Conservation (phyloP, 106 monocot species). For the Agapanthus africanus region DNA sequence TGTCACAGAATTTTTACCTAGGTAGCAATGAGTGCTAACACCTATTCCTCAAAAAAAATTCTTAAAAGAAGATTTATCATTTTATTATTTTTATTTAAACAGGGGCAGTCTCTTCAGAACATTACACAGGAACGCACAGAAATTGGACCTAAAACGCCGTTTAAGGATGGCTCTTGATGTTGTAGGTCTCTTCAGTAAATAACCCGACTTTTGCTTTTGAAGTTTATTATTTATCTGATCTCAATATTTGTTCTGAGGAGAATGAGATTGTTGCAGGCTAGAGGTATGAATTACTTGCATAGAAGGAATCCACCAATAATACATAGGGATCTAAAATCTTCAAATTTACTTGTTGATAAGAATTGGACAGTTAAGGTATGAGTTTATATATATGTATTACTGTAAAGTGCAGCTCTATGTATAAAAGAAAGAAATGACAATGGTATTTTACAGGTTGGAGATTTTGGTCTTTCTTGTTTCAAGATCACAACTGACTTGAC, state of each 20-base stretch:
- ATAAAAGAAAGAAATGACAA: not conserved
- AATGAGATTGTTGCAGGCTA: constrained; percentile 17
- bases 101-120: constrained; percentile 32
- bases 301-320: constrained; percentile 39
- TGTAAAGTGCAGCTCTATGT: not conserved
- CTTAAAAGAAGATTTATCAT: too few species aligned
- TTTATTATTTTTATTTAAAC: not conserved
- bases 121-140: constrained; percentile 22
- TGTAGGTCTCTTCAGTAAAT: constrained; percentile 24
- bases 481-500: constrained; percentile 28
- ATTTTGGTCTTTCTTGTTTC: constrained; percentile 34
- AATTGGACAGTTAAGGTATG: constrained; percentile 38
- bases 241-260: not conserved
- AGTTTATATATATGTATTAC: not conserved
- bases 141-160: constrained; percentile 22
- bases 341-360: constrained; percentile 35
- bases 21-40: constrained; percentile 4
- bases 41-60: too few species aligned
- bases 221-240: not conserved
- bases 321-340: constrained; percentile 39
- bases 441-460: constrained; percentile 25
- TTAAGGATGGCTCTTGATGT: constrained; percentile 40
- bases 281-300: constrained; percentile 45
- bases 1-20: constrained; percentile 25
- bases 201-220: not conserved